Evolutionary conservation across 164 flowering plant genomes (phyloP).

Genomic region (Vitis riparia): DNA sequence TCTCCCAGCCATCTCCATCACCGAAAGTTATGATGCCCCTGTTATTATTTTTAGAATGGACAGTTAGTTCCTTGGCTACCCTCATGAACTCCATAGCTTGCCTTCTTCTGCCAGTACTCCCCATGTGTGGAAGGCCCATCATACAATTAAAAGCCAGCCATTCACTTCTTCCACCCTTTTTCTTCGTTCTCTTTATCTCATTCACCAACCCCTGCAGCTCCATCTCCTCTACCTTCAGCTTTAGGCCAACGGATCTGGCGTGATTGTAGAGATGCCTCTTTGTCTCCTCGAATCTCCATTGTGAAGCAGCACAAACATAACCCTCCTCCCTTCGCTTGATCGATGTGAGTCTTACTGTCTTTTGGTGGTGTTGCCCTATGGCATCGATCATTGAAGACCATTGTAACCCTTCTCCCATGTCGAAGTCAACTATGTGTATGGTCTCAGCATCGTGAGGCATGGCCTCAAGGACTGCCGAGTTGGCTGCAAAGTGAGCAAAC

Average conservation of each 20-base stretch:
- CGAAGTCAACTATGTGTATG: conserved; percentile 51
- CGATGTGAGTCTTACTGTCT: conserved; percentile 33
- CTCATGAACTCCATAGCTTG: conserved; percentile 24
- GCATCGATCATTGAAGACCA: conserved; percentile 58
- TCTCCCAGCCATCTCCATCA: conserved; percentile 23
- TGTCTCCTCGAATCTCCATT: conserved; percentile 38
- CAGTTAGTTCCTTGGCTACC: conserved; percentile 19
- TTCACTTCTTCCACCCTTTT: conserved; percentile 21
- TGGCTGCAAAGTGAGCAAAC: conserved; percentile 55
- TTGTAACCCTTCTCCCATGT: conserved; percentile 59
- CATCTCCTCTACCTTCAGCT: conserved; percentile 44
- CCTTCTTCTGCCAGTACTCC: conserved; percentile 8
- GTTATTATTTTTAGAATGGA: neutral
- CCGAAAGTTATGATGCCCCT: conserved; percentile 27
- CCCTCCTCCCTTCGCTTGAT: conserved; percentile 31
- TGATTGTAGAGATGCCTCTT: conserved; percentile 36
- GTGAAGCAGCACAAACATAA: neutral
- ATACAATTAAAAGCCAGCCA: conserved; percentile 40
- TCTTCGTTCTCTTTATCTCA: conserved; percentile 30
- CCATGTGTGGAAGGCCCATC: conserved; percentile 33
- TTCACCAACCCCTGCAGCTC: conserved; percentile 33
- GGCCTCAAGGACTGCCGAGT: conserved; percentile 47
- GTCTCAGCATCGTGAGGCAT: conserved; percentile 38
- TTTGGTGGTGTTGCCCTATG: conserved; percentile 13
- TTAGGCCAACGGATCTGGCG: conserved; percentile 35